Evolutionary conservation across 352 stramenopile genomes (phyloP).

Genomic region (Achlya hypogyna): DNA sequence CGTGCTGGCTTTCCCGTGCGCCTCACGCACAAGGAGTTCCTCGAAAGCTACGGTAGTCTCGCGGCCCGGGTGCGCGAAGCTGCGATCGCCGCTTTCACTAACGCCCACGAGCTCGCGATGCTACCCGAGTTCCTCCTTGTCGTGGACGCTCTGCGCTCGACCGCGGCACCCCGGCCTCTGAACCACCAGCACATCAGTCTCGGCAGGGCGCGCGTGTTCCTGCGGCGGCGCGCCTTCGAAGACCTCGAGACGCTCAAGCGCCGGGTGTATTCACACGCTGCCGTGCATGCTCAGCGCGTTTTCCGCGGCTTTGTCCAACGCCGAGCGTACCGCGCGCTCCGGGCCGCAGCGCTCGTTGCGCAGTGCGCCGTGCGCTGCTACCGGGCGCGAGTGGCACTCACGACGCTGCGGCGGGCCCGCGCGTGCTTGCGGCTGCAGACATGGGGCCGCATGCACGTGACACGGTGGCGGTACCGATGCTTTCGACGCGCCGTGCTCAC

Average conservation of each 20-base stretch:
- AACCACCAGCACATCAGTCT: slow-evolving; percentile 49
- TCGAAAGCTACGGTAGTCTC: slow-evolving; percentile 42
- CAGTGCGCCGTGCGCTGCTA: slow-evolving; percentile 46
- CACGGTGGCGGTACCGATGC: slow-evolving; percentile 28
- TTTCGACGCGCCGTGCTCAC: slow-evolving; percentile 30
- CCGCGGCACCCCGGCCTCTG: background rate
- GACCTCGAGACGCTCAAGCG: slow-evolving; percentile 65
- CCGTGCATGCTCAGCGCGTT: slow-evolving; percentile 11
- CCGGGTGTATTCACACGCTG: background rate
- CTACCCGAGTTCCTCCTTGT: slow-evolving; percentile 7
- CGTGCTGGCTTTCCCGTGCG: slow-evolving; percentile 78
- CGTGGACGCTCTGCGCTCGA: background rate
- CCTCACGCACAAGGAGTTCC: slow-evolving; percentile 68
- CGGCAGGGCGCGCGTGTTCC: slow-evolving; percentile 91
- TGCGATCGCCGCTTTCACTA: background rate
- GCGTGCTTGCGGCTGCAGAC: background rate
- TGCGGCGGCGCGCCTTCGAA: slow-evolving; percentile 90
- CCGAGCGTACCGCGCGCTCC: slow-evolving; percentile 25
- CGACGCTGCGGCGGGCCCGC: background rate
- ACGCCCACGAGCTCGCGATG: background rate
- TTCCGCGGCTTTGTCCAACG: slow-evolving; percentile 1
- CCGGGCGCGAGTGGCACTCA: slow-evolving; percentile 16
- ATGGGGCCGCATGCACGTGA: slow-evolving; percentile 32
- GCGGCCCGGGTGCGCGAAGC: background rate
- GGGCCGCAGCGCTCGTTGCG: slow-evolving; percentile 31